Percentiles rank a stretch among this genome's conserved stretches.
phyloP scores from a whole-genome alignment of 108 stramenopile genomes.

The Cyclotella baltica region DNA sequence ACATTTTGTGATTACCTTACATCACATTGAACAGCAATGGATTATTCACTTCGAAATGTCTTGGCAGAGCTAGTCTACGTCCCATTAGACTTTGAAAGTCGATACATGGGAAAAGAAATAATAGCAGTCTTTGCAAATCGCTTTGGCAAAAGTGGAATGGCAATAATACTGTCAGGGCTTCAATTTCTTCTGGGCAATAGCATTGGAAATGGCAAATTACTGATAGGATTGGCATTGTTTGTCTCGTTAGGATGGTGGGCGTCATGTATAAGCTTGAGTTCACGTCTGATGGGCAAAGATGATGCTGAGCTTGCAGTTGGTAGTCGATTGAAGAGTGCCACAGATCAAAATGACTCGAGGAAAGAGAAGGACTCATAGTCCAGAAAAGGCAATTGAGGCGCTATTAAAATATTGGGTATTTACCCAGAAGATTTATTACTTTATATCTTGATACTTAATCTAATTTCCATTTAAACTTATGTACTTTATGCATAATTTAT shows the following conservation, averaged over 20 bases:
- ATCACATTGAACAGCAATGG: constrained; percentile 40
- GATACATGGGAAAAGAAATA: constrained; percentile 86
- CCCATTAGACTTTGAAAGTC: constrained; percentile 80
- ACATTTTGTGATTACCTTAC: not conserved
- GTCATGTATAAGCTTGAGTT: constrained; percentile 49
- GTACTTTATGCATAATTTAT: no score
- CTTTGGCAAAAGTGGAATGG: constrained; percentile 89
- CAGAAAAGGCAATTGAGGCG: no score
- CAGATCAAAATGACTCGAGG: constrained; percentile 1
- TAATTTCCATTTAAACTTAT: no score
- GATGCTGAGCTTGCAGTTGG: constrained; percentile 62
- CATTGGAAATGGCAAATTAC: constrained; percentile 2
- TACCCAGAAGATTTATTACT: no score
- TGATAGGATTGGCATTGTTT: constrained; percentile 41
- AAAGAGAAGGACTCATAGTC: no score
- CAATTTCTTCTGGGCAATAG: constrained; percentile 60
- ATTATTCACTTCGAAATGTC: constrained; percentile 77
- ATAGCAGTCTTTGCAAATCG: constrained; percentile 90
- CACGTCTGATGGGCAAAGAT: constrained; percentile 44
- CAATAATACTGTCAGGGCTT: constrained; percentile 74
- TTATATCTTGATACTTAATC: no score
- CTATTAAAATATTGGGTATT: no score
- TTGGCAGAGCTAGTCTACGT: constrained; percentile 83
- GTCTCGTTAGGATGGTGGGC: constrained; percentile 52
- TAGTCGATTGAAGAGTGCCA: constrained; percentile 32